Conservation (phyloP, 495 filamentous ascomycete genomes). For the Talaromyces wortmannii region DNA sequence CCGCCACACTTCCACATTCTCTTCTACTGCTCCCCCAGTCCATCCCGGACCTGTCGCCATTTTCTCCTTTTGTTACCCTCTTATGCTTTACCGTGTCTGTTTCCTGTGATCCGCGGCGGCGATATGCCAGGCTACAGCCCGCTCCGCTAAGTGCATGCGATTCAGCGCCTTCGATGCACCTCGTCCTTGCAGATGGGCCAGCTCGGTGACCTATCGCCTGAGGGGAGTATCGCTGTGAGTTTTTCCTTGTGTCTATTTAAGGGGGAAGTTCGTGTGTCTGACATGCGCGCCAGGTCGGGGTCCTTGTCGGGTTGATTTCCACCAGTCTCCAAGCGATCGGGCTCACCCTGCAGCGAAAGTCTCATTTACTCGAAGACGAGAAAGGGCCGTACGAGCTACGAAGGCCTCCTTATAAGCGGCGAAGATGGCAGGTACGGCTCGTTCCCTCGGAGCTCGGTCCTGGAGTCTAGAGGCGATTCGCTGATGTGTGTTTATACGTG, state of each 20-base stretch:
- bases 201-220: conserved; percentile 77
- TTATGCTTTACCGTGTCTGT: neutral
- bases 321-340: conserved; percentile 92
- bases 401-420: conserved; percentile 80
- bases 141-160: conserved; percentile 1
- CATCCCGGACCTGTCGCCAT: neutral
- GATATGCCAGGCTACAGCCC: neutral
- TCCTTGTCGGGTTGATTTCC: conserved; percentile 86
- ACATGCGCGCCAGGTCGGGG: conserved; percentile 59
- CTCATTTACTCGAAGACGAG: conserved; percentile 95
- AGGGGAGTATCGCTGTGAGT: conserved; percentile 79
- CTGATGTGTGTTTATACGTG: conserved; percentile 16
- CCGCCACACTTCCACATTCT: too few species aligned
- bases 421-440: conserved; percentile 76
- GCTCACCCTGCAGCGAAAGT: conserved; percentile 97
- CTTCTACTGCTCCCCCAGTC: too few species aligned
- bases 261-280: neutral
- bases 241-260: neutral
- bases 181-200: conserved; percentile 51
- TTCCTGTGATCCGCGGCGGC: neutral
- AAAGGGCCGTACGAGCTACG: conserved; percentile 72
- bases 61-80: neutral
- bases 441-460: neutral
- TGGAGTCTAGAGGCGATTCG: neutral
- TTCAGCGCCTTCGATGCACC: neutral